Evolutionary conservation across 495 filamentous ascomycete species (phyloP).

Genomic region (Chaetomium fimeti): DNA sequence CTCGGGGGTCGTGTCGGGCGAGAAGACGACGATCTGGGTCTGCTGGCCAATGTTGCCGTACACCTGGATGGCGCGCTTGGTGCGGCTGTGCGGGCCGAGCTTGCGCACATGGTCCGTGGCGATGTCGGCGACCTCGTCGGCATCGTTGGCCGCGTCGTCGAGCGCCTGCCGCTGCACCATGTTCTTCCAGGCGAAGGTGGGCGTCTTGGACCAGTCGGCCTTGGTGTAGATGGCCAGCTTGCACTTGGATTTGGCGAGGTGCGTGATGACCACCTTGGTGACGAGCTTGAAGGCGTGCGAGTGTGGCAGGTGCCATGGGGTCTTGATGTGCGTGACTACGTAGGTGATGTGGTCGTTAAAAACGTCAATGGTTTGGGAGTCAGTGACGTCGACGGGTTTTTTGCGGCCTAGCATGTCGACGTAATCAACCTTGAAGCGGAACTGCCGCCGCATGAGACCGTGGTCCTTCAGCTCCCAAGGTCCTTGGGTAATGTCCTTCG

Average conservation of each 20-base stretch:
- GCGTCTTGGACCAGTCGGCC: constrained; percentile 76
- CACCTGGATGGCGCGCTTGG: constrained; percentile 84
- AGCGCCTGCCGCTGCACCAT: constrained; percentile 79
- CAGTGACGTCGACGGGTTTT: constrained; percentile 62
- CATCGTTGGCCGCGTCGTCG: constrained; percentile 76
- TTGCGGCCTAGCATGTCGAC: constrained; percentile 61
- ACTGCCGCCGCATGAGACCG: constrained; percentile 69
- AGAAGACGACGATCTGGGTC: constrained; percentile 63
- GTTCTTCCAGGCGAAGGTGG: constrained; percentile 58
- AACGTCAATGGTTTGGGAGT: constrained; percentile 87
- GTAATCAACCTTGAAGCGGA: constrained; percentile 73
- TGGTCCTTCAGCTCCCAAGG: constrained; percentile 74
- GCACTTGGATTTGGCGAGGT: constrained; percentile 85
- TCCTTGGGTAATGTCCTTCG: constrained; percentile 76
- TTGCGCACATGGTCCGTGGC: constrained; percentile 82
- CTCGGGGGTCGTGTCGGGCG: constrained; percentile 40
- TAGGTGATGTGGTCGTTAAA: constrained; percentile 95
- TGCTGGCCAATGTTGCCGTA: constrained; percentile 85
- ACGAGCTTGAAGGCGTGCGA: constrained; percentile 75
- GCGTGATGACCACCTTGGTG: constrained; percentile 90
- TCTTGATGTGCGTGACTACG: constrained; percentile 82
- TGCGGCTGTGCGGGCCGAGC: constrained; percentile 76
- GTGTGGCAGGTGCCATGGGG: constrained; percentile 87
- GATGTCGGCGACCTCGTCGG: constrained; percentile 79
- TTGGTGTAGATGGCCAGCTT: constrained; percentile 86